Evolutionary conservation across 148 eudicot genomes (phyloP), one percentile per base, ranked within the genome.

Genomic region (Oxyria digyna): DNA sequence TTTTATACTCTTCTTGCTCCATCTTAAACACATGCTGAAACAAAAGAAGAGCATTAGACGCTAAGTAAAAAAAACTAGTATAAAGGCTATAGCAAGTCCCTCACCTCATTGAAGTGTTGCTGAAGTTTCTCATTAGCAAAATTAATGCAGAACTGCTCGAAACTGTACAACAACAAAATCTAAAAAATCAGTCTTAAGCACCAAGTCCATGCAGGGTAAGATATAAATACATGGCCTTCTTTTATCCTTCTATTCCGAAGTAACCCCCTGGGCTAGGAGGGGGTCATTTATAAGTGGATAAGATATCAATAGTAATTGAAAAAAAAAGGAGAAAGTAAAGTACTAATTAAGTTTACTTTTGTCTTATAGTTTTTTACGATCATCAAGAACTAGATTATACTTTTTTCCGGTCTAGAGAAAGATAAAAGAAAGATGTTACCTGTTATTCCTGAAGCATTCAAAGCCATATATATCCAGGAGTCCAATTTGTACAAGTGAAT

Each of bases 101-200:
- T 42, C 40, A 94, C 97, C 99, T 94, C 92, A 84, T 94, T 94
- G 78, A 94, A 94, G 80, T 94, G 99, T 70, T 94, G 99, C 74
- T 94, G 99, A 78, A 94, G 99, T 81, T 94, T 94, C 75, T 94
- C 99, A 75, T 94, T 94, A 3, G 99, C 99, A 78, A 90, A 94
- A 75, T 94, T 94, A 74, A 94, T 94, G 86, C 99, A 94, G 72
- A 94, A 94, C 77, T 94, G 99, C 89, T 94, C 99, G 74, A 94
- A 94, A 71, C 99, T 94, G 91, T 57, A 67, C 37, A 78, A 75
- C 6, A 41, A 66, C 69, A 67, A 48, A 62, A 45, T 27, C 32
- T 13, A 57, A 26, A 43, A 41, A 43, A 41, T 31, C 46, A 42
- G 32, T 13, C 52, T 5, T 20, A 27, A 21, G 62, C 4, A 74